Conservation (phyloP, 192 early-diverging fungal genomes). For the Coemansia sp. region DNA sequence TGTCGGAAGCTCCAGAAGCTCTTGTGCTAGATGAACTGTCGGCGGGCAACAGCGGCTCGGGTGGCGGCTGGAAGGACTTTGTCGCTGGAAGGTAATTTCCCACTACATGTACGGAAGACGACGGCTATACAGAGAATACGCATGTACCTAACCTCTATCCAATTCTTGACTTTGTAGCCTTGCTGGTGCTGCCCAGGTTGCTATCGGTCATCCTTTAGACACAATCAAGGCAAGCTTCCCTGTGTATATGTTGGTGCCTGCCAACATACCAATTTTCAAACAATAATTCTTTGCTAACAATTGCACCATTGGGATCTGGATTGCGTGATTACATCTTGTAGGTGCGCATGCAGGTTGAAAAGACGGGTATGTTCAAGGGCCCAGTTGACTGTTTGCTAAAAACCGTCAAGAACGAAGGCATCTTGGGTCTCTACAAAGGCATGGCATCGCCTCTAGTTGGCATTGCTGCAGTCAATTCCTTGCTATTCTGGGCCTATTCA, state of each 20-base stretch:
- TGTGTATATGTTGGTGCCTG: not conserved
- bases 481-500: conserved; percentile 82
- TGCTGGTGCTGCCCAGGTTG: conserved; percentile 67
- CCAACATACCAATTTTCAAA: not conserved
- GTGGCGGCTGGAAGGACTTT: conserved; percentile 59
- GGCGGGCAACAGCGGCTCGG: conserved; percentile 6
- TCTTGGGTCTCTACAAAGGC: conserved; percentile 80
- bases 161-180: conserved; percentile 34
- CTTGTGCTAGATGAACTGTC: conserved; percentile 13
- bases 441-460: conserved; percentile 82
- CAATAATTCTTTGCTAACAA: not conserved
- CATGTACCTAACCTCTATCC: no score
- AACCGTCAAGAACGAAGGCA: conserved; percentile 78
- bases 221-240: conserved; percentile 66
- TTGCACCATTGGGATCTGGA: conserved; percentile 7
- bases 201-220: conserved; percentile 79
- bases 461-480: conserved; percentile 81
- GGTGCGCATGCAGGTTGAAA: conserved; percentile 71
- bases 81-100: conserved; percentile 59
- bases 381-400: conserved; percentile 79
- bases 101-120: not conserved
- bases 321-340: conserved; percentile 36
- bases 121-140: not conserved
- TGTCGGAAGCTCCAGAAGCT: conserved; percentile 23
- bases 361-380: conserved; percentile 61